Conservation (phyloP, 371 early-diverging fungal species). For the Capillidium heterosporum region DNA sequence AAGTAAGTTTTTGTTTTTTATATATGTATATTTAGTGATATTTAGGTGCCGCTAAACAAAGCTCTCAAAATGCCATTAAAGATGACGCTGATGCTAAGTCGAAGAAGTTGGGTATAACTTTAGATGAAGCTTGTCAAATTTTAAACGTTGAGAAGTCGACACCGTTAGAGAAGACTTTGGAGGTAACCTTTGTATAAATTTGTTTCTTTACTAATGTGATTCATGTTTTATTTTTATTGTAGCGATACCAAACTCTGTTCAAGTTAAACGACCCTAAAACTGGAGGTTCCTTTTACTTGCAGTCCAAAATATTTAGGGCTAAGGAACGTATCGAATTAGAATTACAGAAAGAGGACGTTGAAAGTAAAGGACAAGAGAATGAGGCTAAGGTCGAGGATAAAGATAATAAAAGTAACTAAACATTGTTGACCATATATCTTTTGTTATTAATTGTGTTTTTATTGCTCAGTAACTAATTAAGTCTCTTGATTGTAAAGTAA, state of each 20-base stretch:
- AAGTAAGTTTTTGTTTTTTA: conserved; percentile 32
- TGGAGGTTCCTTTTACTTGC: conserved; percentile 87
- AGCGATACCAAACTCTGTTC: conserved; percentile 83
- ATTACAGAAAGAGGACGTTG: not conserved
- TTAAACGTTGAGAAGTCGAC: conserved; percentile 66
- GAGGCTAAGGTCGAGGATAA: not conserved
- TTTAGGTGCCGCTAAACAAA: conserved; percentile 27
- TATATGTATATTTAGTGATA: not conserved
- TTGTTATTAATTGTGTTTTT: too few relatives aligned
- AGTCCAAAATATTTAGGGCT: conserved; percentile 84
- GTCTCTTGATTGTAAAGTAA: too few relatives aligned
- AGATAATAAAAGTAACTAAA: too few relatives aligned
- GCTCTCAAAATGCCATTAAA: conserved; percentile 17
- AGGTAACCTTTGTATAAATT: conserved; percentile 21
- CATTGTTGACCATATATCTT: too few relatives aligned
- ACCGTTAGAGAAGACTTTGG: conserved; percentile 44
- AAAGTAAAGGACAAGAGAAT: not conserved
- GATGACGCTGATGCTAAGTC: conserved; percentile 55
- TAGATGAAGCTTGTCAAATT: conserved; percentile 86
- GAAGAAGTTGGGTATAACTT: conserved; percentile 63
- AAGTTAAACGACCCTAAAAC: conserved; percentile 64
- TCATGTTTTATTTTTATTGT: not conserved
- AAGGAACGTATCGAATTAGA: conserved; percentile 12
- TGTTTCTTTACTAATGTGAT: not conserved
- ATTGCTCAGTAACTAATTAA: too few relatives aligned